A percentile compares a stretch with the other conserved stretches of the same genome.
These are phyloP conservation scores for Turritis glabra DNA, from an alignment of 345 rosid genomes.

Conservation along the genomic window DNA sequence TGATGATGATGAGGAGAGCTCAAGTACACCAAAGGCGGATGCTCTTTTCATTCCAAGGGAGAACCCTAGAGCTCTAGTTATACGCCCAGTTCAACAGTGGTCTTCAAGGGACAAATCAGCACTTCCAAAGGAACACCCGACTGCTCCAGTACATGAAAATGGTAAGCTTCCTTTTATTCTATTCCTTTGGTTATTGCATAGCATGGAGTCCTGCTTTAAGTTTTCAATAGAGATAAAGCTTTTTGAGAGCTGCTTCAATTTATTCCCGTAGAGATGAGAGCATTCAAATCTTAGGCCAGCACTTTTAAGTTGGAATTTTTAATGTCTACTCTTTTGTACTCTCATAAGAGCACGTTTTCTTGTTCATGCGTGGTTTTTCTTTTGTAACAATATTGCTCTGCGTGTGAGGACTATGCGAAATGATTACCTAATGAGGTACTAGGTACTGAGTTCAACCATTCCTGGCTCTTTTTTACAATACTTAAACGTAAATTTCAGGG, in stretches of 20 bases:
- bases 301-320: neutral
- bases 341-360: constrained; percentile 8
- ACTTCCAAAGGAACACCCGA: constrained; percentile 46
- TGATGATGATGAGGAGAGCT: constrained; percentile 83
- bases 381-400: neutral
- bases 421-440: neutral
- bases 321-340: constrained; percentile 2
- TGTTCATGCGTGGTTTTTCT: neutral
- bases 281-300: constrained; percentile 12
- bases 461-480: constrained; percentile 1
- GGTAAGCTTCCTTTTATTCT: constrained; percentile 43
- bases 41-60: constrained; percentile 94
- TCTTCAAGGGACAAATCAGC: constrained; percentile 54
- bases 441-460: neutral
- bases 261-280: constrained; percentile 7
- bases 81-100: constrained; percentile 58
- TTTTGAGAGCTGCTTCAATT: neutral
- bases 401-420: constrained; percentile 1
- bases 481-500: constrained; percentile 42
- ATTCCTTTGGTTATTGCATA: neutral
- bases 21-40: constrained; percentile 93
- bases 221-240: neutral
- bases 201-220: constrained; percentile 8
- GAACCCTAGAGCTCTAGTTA: constrained; percentile 89
- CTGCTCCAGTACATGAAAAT: constrained; percentile 44